Evolutionary conservation across 768 basidiomycete species (phyloP), one percentile per base, ranked within the genome.

Genomic region (Leucogyrophana mollusca): DNA sequence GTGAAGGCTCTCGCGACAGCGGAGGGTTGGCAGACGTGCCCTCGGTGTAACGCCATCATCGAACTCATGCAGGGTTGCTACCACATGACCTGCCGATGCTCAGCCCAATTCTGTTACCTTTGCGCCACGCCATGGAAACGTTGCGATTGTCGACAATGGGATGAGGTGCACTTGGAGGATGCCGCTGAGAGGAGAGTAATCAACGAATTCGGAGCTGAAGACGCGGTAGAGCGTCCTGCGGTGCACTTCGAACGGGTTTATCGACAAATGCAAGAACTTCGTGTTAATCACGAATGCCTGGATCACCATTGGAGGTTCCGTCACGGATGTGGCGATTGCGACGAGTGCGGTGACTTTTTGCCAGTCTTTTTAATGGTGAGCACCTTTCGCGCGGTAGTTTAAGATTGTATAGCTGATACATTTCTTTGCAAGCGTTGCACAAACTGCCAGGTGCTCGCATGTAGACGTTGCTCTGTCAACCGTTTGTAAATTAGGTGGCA

Each of bases 101-200:
- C 49, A 8, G 65, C 70, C 0, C 57, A 86, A 52, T 85, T 86
- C 59, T 86, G 84, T 54, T 85, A 87, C 56, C 40, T 81, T 8
- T 88, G 87, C 56, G 78, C 78, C 0, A 73, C 58, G 22, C 66
- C 49, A 9, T 88, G 85, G 85, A 85, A 80, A 63, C 72, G 63
- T 0, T 90, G 86, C 46, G 4, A 2, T 0, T 88, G 86, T 49
- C 67, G 67, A 0, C 81, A 82, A 36, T 87, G 84, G 83, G 83
- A 87, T 6, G 85, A 87, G 47, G 41, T 53, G 0, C 61, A 68
- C 4, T 60, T 78, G 9, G 2, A 62, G 11, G 10, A 50, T 23
- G 60, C 65, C 21, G 61, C 63, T 0, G 47, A 57, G 9, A 51
- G 60, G 38, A 42, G 63, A 9, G 56, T 58, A 13, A 37, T 49